Conservation (phyloP, 805 yeast species). For the Alloascoidea africana region DNA sequence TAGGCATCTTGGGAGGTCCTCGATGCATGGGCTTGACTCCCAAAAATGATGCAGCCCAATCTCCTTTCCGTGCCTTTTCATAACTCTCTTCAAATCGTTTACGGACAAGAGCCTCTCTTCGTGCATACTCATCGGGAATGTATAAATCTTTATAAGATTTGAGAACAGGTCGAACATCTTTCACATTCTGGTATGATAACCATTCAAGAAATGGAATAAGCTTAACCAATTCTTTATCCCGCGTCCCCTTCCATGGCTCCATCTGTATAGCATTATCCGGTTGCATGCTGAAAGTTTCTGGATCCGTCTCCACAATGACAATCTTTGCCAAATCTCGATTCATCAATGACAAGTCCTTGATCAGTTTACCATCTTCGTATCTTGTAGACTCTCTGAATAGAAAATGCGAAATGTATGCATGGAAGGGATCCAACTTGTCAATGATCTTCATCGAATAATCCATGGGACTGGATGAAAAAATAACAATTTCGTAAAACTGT, state of each 20-base stretch:
- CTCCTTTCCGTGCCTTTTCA: conserved; percentile 29
- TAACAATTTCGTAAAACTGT: conserved; percentile 89
- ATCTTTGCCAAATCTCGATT: conserved; percentile 84
- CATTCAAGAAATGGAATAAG: conserved; percentile 91
- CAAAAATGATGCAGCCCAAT: conserved; percentile 43
- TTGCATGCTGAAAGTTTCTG: conserved; percentile 60
- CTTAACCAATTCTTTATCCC: conserved; percentile 56
- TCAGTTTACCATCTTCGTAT: conserved; percentile 73
- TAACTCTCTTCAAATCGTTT: conserved; percentile 30
- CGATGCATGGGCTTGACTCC: conserved; percentile 41
- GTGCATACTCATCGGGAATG: conserved; percentile 65
- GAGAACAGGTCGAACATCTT: conserved; percentile 83
- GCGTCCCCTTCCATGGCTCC: conserved; percentile 73
- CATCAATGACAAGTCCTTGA: conserved; percentile 80
- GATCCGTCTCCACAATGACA: conserved; percentile 64
- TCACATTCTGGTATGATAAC: conserved; percentile 72
- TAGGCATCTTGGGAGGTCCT: conserved; percentile 54
- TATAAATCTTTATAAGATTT: conserved; percentile 50
- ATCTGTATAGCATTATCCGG: conserved; percentile 89
- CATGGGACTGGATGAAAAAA: conserved; percentile 76
- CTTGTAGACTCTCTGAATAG: conserved; percentile 85
- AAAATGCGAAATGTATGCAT: conserved; percentile 76
- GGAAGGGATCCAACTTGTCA: conserved; percentile 84
- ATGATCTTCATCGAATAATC: conserved; percentile 76
- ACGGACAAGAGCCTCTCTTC: conserved; percentile 66